Evolutionary conservation across 2,329 filamentous ascomycete genomes (phyloP).

Genomic region (Elsinoe perseae): DNA sequence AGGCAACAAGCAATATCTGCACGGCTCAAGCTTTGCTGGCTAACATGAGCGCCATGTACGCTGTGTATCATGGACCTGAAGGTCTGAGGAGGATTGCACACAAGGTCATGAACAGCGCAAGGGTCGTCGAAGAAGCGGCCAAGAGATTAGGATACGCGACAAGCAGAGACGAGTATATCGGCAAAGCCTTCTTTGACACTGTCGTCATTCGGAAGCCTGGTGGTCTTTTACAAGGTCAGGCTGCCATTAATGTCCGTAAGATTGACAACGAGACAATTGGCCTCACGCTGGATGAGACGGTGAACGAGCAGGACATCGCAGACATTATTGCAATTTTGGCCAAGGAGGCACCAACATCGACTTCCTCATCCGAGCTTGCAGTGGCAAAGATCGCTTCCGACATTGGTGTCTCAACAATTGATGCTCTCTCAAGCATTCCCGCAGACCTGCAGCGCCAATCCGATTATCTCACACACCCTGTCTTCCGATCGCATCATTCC

Average conservation of each 20-base stretch:
- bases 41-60: constrained; percentile 94
- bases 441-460: constrained; percentile 61
- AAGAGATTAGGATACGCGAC: constrained; percentile 57
- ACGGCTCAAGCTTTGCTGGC: constrained; percentile 88
- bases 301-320: constrained; percentile 48
- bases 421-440: constrained; percentile 41
- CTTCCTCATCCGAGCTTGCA: constrained; percentile 25
- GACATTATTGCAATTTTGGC: constrained; percentile 43
- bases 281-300: constrained; percentile 73
- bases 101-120: constrained; percentile 57
- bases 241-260: constrained; percentile 55
- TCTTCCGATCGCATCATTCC: constrained; percentile 92
- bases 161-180: constrained; percentile 43
- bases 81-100: constrained; percentile 79
- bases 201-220: constrained; percentile 50
- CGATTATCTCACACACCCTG: constrained; percentile 73
- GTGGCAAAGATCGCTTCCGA: constrained; percentile 27
- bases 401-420: constrained; percentile 31
- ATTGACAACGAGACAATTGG: constrained; percentile 55
- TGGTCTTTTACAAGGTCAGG: constrained; percentile 34
- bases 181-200: constrained; percentile 65
- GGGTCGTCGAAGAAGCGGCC: constrained; percentile 42
- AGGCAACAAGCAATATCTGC: constrained; percentile 96
- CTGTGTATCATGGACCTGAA: constrained; percentile 81
- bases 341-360: constrained; percentile 17